Evolutionary conservation across 441 rosid genomes (phyloP).

Genomic region (Erodium moschatum): DNA sequence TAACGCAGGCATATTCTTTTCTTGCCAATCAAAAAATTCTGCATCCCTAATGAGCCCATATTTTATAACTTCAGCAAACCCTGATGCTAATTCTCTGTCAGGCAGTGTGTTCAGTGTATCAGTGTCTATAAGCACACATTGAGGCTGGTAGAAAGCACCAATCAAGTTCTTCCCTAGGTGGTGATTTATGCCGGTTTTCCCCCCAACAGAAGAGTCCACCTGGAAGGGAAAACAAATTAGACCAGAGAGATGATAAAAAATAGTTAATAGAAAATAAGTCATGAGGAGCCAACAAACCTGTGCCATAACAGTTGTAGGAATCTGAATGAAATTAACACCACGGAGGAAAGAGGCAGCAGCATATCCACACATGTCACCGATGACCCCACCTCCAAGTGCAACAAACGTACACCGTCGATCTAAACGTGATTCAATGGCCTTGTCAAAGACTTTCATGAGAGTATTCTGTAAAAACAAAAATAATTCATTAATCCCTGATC

Average conservation of each 20-base stretch:
- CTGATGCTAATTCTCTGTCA: constrained; percentile 84
- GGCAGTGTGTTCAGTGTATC: constrained; percentile 84
- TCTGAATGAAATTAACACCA: constrained; percentile 93
- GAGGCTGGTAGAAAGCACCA: constrained; percentile 98
- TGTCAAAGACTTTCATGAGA: constrained; percentile 84
- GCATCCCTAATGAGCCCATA: constrained; percentile 90
- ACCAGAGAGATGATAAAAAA: background rate
- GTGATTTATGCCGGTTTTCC: constrained; percentile 92
- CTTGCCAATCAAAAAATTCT: constrained; percentile 93
- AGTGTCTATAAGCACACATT: constrained; percentile 67
- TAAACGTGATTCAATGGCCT: constrained; percentile 80
- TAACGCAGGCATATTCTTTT: constrained; percentile 61
- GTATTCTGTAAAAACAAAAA: constrained; percentile 44
- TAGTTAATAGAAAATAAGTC: background rate
- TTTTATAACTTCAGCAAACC: constrained; percentile 84
- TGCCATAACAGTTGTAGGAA: constrained; percentile 94
- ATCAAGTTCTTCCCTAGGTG: constrained; percentile 88
- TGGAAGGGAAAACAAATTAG: constrained; percentile 19
- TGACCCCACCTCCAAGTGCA: constrained; percentile 95
- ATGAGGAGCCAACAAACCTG: constrained; percentile 42
- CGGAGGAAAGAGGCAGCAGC: constrained; percentile 93
- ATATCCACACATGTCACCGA: constrained; percentile 94
- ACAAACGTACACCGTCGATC: constrained; percentile 80
- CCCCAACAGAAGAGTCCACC: constrained; percentile 99
- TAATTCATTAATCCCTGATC: background rate